Conservation (phyloP, 2,329 filamentous ascomycete genomes). For the Trichoderma breve region DNA sequence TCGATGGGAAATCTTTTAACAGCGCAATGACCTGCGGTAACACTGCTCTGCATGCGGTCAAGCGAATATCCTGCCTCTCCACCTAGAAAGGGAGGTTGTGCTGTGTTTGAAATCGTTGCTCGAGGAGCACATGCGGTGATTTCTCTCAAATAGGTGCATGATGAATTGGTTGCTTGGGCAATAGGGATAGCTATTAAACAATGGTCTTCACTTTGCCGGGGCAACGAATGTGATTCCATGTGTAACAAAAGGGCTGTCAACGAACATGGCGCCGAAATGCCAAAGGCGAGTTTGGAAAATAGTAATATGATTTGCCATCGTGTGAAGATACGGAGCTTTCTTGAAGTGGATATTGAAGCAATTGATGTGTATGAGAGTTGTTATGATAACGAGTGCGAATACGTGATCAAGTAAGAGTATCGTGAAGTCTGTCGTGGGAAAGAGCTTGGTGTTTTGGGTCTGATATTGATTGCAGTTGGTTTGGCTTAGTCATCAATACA, state of each 20-base stretch:
- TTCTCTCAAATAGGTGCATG: not conserved
- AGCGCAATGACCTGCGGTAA: not conserved
- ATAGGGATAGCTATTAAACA: too few relatives aligned
- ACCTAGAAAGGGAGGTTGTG: not conserved
- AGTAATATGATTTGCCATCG: not conserved
- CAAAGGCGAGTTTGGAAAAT: too few relatives aligned
- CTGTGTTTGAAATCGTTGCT: not conserved
- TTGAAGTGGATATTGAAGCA: not conserved
- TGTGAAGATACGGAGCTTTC: too few relatives aligned
- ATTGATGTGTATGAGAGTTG: not conserved
- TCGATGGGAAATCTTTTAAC: not conserved
- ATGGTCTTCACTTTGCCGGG: not conserved
- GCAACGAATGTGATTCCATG: not conserved
- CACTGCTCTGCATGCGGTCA: not conserved
- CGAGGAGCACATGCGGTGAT: not conserved
- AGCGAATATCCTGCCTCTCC: not conserved
- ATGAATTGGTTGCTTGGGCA: not conserved
- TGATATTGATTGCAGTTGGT: not conserved
- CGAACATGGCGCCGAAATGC: not conserved
- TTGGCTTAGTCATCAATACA: not conserved
- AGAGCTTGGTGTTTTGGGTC: constrained; percentile 3
- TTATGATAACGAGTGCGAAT: not conserved
- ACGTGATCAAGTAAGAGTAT: not conserved
- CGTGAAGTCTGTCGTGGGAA: not conserved
- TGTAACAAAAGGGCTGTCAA: not conserved